Percentiles rank a stretch among this genome's conserved stretches.
These are phyloP conservation scores for Pelomyxa schiedti DNA, from an alignment of 78 protist genomes.

Conservation along the genomic window DNA sequence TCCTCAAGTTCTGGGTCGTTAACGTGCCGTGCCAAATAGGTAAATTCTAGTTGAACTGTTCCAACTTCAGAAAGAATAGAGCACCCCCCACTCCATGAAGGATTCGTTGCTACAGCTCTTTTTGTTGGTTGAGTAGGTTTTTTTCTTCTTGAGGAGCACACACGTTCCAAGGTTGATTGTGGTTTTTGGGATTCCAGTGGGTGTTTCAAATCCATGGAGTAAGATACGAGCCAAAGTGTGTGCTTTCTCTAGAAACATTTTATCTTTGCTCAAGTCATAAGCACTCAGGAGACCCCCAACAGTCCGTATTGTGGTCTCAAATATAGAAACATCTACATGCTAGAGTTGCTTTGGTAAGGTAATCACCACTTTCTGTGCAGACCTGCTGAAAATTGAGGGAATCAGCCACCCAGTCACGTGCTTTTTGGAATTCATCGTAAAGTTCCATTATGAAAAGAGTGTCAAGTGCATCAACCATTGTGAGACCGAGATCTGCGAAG, in stretches of 20 bases:
- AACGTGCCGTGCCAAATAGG: slow-evolving; percentile 24
- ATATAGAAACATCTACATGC: slow-evolving; percentile 12
- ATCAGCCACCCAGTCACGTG: slow-evolving; percentile 4
- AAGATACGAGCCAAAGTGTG: slow-evolving; percentile 32
- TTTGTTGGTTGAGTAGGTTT: background rate
- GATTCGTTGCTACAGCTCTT: no score
- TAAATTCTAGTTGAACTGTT: slow-evolving; percentile 64
- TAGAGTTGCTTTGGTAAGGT: background rate
- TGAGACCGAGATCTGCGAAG: slow-evolving; percentile 34
- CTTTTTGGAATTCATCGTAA: slow-evolving; percentile 16
- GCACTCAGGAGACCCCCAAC: slow-evolving; percentile 72
- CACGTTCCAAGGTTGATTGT: background rate
- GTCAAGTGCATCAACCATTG: slow-evolving; percentile 58
- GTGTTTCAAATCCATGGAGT: slow-evolving; percentile 26
- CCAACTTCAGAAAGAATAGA: slow-evolving; percentile 56
- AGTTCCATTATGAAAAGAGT: slow-evolving; percentile 54
- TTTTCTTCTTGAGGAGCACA: background rate
- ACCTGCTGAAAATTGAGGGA: background rate
- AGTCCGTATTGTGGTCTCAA: slow-evolving; percentile 64
- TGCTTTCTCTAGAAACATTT: slow-evolving; percentile 1
- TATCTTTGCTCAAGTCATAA: slow-evolving; percentile 27
- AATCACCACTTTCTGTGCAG: background rate
- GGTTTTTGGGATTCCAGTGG: slow-evolving; percentile 36
- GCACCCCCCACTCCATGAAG: background rate
- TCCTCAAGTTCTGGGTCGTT: no score